phyloP scores from a whole-genome alignment of 1,284 basidiomycete genomes.

The Ganoderma multipileum region DNA sequence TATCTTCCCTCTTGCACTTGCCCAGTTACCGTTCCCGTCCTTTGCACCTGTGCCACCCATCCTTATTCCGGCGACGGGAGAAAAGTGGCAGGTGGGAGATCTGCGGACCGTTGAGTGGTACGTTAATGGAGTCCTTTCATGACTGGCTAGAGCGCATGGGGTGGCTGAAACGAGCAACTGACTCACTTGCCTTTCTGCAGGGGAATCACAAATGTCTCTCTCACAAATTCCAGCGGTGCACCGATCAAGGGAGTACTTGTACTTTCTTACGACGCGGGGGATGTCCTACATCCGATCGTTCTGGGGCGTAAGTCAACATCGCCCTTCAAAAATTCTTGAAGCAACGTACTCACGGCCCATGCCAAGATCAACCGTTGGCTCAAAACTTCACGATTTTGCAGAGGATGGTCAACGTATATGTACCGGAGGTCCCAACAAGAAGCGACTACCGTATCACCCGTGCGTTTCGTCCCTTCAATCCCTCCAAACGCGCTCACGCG shows the following conservation, averaged over 20 bases:
- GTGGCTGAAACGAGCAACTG: neutral
- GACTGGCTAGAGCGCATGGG: neutral
- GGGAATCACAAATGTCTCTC: neutral
- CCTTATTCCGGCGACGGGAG: neutral
- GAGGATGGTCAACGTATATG: slow-evolving; percentile 8
- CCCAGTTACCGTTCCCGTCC: neutral
- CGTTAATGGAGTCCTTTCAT: neutral
- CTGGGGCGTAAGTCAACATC: neutral
- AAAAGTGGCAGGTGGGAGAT: neutral
- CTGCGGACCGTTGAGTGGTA: neutral
- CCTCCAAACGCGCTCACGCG: neutral
- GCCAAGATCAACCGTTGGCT: neutral
- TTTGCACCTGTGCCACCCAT: neutral
- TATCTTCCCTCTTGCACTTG: neutral
- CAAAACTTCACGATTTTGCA: neutral
- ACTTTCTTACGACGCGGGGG: neutral
- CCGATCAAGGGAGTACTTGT: neutral
- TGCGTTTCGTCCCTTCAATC: neutral
- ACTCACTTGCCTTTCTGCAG: neutral
- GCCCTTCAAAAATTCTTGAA: neutral
- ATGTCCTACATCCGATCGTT: neutral
- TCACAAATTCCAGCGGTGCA: neutral
- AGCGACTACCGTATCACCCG: slow-evolving; percentile 1
- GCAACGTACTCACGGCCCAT: neutral
- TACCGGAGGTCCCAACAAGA: slow-evolving; percentile 7